These are phyloP conservation scores for Dioscorea zingiberensis DNA, from an alignment of 106 monocot species.

Conservation along the genomic window DNA sequence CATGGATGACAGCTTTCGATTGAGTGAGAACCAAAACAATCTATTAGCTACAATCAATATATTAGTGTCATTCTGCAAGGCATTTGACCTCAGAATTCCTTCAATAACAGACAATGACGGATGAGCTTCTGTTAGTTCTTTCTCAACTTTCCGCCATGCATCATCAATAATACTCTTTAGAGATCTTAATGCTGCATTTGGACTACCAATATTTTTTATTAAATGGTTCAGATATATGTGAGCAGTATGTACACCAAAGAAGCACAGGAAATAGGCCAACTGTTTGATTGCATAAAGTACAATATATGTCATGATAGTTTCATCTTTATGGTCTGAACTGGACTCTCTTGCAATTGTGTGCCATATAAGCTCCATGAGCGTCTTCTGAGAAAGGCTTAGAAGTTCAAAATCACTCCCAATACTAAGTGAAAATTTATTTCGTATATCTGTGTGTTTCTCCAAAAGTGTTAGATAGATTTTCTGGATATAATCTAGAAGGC, in stretches of 20 bases:
- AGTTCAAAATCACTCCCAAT: slow-evolving; percentile 18
- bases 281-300: slow-evolving; percentile 48
- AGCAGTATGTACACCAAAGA: slow-evolving; percentile 58
- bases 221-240: slow-evolving; percentile 44
- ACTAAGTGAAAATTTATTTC: slow-evolving; percentile 11
- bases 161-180: slow-evolving; percentile 40
- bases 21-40: slow-evolving; percentile 52
- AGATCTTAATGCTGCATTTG: slow-evolving; percentile 27
- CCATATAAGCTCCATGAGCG: slow-evolving; percentile 41
- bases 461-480: slow-evolving; percentile 34
- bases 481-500: slow-evolving; percentile 35
- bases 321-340: slow-evolving; percentile 16
- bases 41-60: slow-evolving; percentile 46
- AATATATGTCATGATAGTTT: slow-evolving; percentile 25
- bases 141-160: slow-evolving; percentile 33
- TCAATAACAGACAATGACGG: slow-evolving; percentile 55
- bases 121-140: slow-evolving; percentile 40
- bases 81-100: slow-evolving; percentile 31
- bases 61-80: slow-evolving; percentile 26
- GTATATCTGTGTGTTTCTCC: slow-evolving; percentile 33
- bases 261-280: slow-evolving; percentile 52
- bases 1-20: slow-evolving; percentile 37
- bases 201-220: slow-evolving; percentile 14
- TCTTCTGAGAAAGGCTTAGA: slow-evolving; percentile 34
- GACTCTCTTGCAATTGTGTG: slow-evolving; percentile 13